Evolutionary conservation across 2,329 filamentous ascomycete species (phyloP).

Genomic region (Diaporthe caulivora): DNA sequence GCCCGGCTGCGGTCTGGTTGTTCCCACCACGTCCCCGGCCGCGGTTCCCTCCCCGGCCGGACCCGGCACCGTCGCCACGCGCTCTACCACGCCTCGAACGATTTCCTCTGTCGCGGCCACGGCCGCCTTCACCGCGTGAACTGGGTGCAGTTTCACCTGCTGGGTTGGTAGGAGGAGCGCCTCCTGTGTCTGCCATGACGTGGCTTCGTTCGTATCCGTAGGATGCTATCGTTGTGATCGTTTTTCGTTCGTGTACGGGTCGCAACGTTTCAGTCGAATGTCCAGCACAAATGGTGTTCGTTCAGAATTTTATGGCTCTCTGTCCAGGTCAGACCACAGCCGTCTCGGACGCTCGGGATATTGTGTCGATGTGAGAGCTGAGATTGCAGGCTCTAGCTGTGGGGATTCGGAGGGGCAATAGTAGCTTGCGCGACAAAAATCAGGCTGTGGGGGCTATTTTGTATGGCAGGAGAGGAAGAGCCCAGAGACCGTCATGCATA

Average conservation of each 20-base stretch:
- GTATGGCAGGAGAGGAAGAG: neutral
- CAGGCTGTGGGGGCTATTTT: neutral
- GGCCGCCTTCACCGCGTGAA: conserved; percentile 49
- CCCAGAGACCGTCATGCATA: neutral
- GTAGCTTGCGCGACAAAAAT: neutral
- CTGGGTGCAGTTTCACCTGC: conserved; percentile 39
- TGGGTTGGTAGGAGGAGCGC: conserved; percentile 41
- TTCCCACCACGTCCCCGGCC: conserved; percentile 48
- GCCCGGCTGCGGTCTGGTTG: conserved; percentile 29
- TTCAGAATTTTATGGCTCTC: neutral
- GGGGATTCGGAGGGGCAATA: conserved; percentile 10
- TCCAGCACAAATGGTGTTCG: neutral
- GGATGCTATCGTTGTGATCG: neutral
- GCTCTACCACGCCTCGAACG: conserved; percentile 57
- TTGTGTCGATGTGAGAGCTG: neutral
- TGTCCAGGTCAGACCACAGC: neutral
- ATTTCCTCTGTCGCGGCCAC: conserved; percentile 58
- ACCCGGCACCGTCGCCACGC: conserved; percentile 47
- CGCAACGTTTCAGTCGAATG: neutral
- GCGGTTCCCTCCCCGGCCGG: conserved; percentile 52
- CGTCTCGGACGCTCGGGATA: neutral
- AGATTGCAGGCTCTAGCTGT: neutral
- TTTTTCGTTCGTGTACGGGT: neutral
- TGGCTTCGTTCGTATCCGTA: neutral
- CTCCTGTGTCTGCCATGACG: conserved; percentile 36